Percentiles rank a stretch among this genome's conserved stretches.
These are phyloP conservation scores for Colletotrichum karsti DNA, from an alignment of 2,329 filamentous ascomycete genomes.

Conservation along the genomic window DNA sequence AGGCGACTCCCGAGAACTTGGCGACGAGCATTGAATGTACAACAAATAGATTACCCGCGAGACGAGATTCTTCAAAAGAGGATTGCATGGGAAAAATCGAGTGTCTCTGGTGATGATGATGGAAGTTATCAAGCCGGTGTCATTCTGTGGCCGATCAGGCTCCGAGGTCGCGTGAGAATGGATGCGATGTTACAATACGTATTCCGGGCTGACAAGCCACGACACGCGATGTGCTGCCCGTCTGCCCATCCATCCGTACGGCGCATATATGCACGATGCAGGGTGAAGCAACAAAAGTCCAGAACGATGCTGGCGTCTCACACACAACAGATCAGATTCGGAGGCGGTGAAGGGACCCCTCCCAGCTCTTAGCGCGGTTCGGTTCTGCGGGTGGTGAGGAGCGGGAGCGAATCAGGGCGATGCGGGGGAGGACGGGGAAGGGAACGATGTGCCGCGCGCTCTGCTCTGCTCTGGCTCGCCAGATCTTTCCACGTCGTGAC, in stretches of 20 bases:
- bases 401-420: slow-evolving; percentile 17
- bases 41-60: slow-evolving; percentile 29
- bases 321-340: background rate
- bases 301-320: background rate
- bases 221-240: slow-evolving; percentile 1
- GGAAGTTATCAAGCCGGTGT: background rate
- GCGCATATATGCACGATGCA: slow-evolving; percentile 21
- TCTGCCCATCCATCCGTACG: background rate
- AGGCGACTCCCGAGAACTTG: slow-evolving; percentile 11
- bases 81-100: background rate
- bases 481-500: background rate
- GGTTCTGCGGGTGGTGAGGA: slow-evolving; percentile 14
- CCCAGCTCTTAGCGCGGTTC: slow-evolving; percentile 1
- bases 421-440: slow-evolving; percentile 4
- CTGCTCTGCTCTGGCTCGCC: background rate
- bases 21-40: slow-evolving; percentile 28
- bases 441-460: background rate
- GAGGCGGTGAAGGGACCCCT: slow-evolving; percentile 12
- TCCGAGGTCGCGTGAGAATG: background rate
- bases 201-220: background rate
- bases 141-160: background rate
- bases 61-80: slow-evolving; percentile 11
- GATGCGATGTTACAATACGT: background rate
- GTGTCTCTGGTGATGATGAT: background rate
- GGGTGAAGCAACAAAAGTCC: slow-evolving; percentile 6